Evolutionary conservation across 2,329 filamentous ascomycete species (phyloP).

Genomic region (Paramyrothecium roridum): DNA sequence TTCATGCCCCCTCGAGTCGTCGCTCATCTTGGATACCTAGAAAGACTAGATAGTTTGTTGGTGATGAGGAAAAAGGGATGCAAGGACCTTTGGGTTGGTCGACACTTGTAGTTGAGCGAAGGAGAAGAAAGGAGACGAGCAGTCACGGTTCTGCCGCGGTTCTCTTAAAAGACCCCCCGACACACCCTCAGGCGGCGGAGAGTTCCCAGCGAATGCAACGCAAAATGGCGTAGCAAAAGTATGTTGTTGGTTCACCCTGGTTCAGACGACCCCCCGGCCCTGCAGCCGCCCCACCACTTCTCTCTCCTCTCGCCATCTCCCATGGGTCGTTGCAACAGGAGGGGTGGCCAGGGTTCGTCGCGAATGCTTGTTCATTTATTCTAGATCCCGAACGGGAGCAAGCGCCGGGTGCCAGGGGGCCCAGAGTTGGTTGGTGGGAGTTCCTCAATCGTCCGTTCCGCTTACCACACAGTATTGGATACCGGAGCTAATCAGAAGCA

Average conservation of each 20-base stretch:
- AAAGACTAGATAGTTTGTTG: neutral
- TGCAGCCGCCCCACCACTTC: neutral
- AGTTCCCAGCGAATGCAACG: neutral
- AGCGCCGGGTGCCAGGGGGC: neutral
- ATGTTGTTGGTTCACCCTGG: constrained; percentile 1
- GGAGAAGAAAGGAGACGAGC: neutral
- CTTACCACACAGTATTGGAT: no score
- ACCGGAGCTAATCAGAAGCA: no score
- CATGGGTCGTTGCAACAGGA: no score
- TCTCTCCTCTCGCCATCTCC: no score
- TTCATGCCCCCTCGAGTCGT: constrained; percentile 16
- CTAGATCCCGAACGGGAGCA: constrained; percentile 1
- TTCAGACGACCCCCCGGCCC: neutral
- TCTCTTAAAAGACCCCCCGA: neutral
- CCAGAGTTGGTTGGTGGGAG: neutral
- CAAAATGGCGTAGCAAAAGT: neutral
- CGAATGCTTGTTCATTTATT: no score
- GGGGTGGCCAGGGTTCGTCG: no score
- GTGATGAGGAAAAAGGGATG: neutral
- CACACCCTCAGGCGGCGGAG: neutral
- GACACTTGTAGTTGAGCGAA: neutral
- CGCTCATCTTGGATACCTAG: constrained; percentile 11
- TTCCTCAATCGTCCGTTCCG: neutral
- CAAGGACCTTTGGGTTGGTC: neutral
- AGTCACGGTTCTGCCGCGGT: neutral